phyloP scores from a whole-genome alignment of 345 rosid species.

The Adansonia digitata region DNA sequence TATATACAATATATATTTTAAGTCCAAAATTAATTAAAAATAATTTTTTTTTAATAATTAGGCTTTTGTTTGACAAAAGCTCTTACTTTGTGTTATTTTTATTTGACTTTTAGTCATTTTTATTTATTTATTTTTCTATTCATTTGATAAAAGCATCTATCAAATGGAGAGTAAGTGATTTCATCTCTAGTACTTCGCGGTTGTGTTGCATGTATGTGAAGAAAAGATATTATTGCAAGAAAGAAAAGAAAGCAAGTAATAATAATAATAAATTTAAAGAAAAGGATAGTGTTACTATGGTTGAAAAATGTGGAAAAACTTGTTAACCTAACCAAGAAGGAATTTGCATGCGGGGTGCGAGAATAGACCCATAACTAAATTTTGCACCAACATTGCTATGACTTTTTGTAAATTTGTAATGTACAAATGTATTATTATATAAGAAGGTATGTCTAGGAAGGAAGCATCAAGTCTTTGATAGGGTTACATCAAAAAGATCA shows the following conservation, averaged over 20 bases:
- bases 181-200: too few species aligned
- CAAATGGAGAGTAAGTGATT: too few species aligned
- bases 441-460: not conserved
- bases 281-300: not conserved
- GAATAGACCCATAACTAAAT: conserved; percentile 37
- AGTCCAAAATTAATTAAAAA: too few species aligned
- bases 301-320: conserved; percentile 9
- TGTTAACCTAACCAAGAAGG: conserved; percentile 27
- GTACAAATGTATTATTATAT: not conserved
- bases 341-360: not conserved
- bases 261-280: too few species aligned
- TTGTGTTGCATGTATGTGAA: not conserved
- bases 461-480: not conserved
- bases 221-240: not conserved
- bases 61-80: too few species aligned
- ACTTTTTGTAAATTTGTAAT: not conserved
- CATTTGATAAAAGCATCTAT: too few species aligned
- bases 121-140: too few species aligned
- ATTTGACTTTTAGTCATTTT: too few species aligned
- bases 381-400: conserved; percentile 4
- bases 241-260: too few species aligned
- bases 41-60: not conserved
- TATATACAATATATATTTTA: too few species aligned
- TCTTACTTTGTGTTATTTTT: too few species aligned
- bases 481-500: not conserved